These are phyloP conservation scores for Aphanomyces astaci DNA, from an alignment of 352 stramenopile genomes.

Conservation along the genomic window DNA sequence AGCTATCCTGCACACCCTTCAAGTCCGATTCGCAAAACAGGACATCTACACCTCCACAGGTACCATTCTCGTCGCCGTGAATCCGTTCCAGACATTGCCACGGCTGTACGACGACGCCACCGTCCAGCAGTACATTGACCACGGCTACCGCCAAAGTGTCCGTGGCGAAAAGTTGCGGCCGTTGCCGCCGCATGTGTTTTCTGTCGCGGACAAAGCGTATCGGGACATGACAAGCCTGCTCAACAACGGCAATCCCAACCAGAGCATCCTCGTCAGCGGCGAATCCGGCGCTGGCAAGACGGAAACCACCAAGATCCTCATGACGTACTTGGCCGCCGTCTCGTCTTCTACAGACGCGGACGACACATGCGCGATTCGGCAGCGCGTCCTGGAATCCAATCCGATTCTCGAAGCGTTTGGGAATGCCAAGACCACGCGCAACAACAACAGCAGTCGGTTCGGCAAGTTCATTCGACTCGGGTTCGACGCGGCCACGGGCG, in stretches of 20 bases:
- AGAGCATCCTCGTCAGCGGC: constrained; percentile 85
- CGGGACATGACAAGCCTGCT: constrained; percentile 52
- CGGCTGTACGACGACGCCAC: constrained; percentile 34
- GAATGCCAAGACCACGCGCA: constrained; percentile 91
- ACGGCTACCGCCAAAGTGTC: constrained; percentile 33
- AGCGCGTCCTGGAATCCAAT: constrained; percentile 93
- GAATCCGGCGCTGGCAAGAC: constrained; percentile 86
- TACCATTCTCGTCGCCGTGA: constrained; percentile 44
- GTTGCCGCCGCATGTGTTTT: constrained; percentile 80
- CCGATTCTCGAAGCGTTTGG: constrained; percentile 94
- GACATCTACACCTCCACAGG: constrained; percentile 36
- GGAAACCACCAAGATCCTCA: constrained; percentile 82
- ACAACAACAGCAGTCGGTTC: constrained; percentile 95
- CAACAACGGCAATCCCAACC: constrained; percentile 40
- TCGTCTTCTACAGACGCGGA: constrained; percentile 29
- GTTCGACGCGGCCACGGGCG: constrained; percentile 62
- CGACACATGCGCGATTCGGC: neutral
- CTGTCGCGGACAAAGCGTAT: constrained; percentile 74
- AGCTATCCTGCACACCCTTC: constrained; percentile 17
- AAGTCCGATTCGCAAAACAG: constrained; percentile 19
- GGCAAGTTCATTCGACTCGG: constrained; percentile 95
- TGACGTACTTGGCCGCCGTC: constrained; percentile 91
- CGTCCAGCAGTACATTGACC: constrained; percentile 13
- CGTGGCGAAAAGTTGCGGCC: constrained; percentile 37
- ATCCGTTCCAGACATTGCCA: constrained; percentile 44